These are phyloP conservation scores for Phytophthora multivora DNA, from an alignment of 352 stramenopile species.

Conservation along the genomic window DNA sequence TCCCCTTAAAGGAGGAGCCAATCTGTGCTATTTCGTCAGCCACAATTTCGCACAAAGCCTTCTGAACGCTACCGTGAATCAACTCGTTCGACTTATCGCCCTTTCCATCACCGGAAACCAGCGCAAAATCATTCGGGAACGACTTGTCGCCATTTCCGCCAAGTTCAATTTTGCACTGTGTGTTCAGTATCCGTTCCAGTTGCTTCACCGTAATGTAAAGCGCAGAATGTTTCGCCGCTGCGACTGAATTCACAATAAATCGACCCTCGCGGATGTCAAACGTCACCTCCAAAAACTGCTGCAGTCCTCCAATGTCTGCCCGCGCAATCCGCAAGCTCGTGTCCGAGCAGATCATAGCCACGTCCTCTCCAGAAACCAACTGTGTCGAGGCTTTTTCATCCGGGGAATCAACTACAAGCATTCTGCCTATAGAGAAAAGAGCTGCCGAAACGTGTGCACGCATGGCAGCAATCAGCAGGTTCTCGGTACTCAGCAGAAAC, in stretches of 20 bases:
- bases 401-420: slow-evolving; percentile 72
- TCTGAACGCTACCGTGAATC: slow-evolving; percentile 71
- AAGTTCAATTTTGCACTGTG: slow-evolving; percentile 80
- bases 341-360: slow-evolving; percentile 60
- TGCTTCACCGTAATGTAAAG: slow-evolving; percentile 61
- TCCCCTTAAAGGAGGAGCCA: slow-evolving; percentile 74
- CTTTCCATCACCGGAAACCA: slow-evolving; percentile 77
- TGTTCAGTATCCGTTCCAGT: slow-evolving; percentile 76
- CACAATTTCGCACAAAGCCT: slow-evolving; percentile 82
- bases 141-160: slow-evolving; percentile 45
- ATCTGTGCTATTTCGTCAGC: slow-evolving; percentile 83
- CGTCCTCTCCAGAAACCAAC: slow-evolving; percentile 74
- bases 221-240: slow-evolving; percentile 60
- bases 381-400: slow-evolving; percentile 55
- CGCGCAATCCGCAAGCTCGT: slow-evolving; percentile 69
- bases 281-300: slow-evolving; percentile 79
- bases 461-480: slow-evolving; percentile 77
- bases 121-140: slow-evolving; percentile 64
- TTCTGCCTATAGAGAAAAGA: slow-evolving; percentile 72
- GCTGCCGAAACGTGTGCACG: slow-evolving; percentile 71
- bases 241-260: slow-evolving; percentile 74
- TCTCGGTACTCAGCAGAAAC: slow-evolving; percentile 77
- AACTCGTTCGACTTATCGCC: slow-evolving; percentile 73
- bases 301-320: slow-evolving; percentile 75
- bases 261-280: slow-evolving; percentile 80